Conservation (phyloP, 164 flowering plant species). For the Litsea cubeba region DNA sequence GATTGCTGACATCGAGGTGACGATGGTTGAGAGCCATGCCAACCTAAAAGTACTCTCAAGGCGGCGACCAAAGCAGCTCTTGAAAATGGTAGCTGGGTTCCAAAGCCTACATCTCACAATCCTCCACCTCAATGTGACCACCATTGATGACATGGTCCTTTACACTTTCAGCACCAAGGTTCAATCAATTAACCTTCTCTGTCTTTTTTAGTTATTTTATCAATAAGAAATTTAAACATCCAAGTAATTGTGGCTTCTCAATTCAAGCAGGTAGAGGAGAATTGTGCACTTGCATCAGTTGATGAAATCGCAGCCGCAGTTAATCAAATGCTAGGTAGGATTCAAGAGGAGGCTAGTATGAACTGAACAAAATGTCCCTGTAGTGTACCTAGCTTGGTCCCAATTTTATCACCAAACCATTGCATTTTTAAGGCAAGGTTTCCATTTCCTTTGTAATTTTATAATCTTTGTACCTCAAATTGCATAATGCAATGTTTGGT, state of each 20-base stretch:
- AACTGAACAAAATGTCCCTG: constrained; percentile 10
- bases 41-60: constrained; percentile 59
- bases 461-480: not conserved
- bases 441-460: not conserved
- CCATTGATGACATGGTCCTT: constrained; percentile 55
- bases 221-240: not conserved
- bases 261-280: constrained; percentile 59
- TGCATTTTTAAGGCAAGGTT: not conserved
- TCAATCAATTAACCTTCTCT: not conserved
- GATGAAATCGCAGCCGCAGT: constrained; percentile 70
- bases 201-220: not conserved
- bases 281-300: constrained; percentile 51
- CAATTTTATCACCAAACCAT: not conserved
- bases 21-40: constrained; percentile 83
- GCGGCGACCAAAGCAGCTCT: constrained; percentile 57
- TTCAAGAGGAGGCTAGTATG: constrained; percentile 41
- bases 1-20: constrained; percentile 75
- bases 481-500: not conserved
- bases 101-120: constrained; percentile 51
- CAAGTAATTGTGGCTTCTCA: not conserved
- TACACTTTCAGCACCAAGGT: constrained; percentile 82
- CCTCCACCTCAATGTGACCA: constrained; percentile 79
- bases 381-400: not conserved
- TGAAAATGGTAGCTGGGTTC: constrained; percentile 57
- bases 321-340: constrained; percentile 45